These are phyloP conservation scores for Aureobasidium leucospermi DNA, from an alignment of 2,329 filamentous ascomycete species.

Conservation along the genomic window DNA sequence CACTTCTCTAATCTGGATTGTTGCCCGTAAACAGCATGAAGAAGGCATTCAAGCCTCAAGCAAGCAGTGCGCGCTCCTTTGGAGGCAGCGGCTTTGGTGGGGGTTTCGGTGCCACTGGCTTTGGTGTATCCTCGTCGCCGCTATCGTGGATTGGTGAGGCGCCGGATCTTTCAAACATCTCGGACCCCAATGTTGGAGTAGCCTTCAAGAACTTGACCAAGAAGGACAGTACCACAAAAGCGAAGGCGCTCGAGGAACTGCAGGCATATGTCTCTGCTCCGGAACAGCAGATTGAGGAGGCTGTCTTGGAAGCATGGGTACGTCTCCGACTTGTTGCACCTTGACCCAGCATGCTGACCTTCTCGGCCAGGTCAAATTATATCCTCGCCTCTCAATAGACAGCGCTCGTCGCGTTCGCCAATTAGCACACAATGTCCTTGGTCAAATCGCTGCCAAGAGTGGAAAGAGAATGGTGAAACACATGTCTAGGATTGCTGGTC, in stretches of 20 bases:
- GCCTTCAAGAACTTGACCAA: conserved; percentile 90
- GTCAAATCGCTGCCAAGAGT: conserved; percentile 47
- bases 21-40: conserved; percentile 28
- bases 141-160: conserved; percentile 86
- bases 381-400: conserved; percentile 85
- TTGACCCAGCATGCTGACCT: not conserved
- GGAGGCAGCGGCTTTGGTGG: conserved; percentile 29
- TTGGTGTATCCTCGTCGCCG: conserved; percentile 48
- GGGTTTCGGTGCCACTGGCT: conserved; percentile 31
- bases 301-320: conserved; percentile 84
- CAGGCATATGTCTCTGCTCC: conserved; percentile 55
- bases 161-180: conserved; percentile 69
- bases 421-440: conserved; percentile 70
- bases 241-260: conserved; percentile 83
- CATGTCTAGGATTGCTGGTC: conserved; percentile 68
- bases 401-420: conserved; percentile 82
- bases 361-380: conserved; percentile 64
- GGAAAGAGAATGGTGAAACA: conserved; percentile 79
- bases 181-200: conserved; percentile 74
- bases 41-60: conserved; percentile 53
- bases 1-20: not conserved
- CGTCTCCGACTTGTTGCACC: conserved; percentile 19
- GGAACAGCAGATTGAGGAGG: conserved; percentile 62
- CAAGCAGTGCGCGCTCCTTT: conserved; percentile 55
- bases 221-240: conserved; percentile 86